A percentile compares a stretch with the other conserved stretches of the same genome.
Conservation (phyloP, 169 alveolate species). For the Nephromyces sp. region DNA sequence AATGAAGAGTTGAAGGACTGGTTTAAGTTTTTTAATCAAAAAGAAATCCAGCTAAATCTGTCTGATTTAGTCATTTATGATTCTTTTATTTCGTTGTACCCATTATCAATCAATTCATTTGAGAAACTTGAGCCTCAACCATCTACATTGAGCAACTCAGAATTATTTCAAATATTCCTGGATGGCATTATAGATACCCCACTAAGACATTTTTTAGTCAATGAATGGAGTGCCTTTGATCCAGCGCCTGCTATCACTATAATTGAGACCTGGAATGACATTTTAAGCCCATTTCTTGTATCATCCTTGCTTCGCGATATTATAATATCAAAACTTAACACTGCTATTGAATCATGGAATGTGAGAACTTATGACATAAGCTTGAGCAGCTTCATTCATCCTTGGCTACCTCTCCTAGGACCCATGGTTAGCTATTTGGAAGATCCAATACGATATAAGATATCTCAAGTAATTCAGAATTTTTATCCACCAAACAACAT, state of each 20-base stretch:
- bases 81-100: background rate
- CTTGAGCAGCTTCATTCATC: conserved; percentile 37
- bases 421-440: background rate
- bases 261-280: background rate
- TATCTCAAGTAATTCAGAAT: background rate
- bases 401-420: conserved; percentile 32
- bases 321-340: background rate
- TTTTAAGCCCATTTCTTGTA: background rate
- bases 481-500: conserved; percentile 33
- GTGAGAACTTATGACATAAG: background rate
- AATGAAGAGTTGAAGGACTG: background rate
- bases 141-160: background rate
- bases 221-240: background rate
- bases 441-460: background rate
- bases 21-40: background rate
- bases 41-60: too few species aligned
- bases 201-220: background rate
- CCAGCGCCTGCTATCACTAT: background rate
- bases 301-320: background rate
- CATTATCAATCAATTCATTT: background rate
- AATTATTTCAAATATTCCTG: background rate
- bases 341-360: background rate
- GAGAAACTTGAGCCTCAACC: background rate
- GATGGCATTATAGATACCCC: background rate
- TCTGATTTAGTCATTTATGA: background rate